A percentile compares a stretch with the other conserved stretches of the same genome.
These are phyloP conservation scores for Globisporangium rhizosaccharum DNA, from an alignment of 352 stramenopile species.

Conservation along the genomic window DNA sequence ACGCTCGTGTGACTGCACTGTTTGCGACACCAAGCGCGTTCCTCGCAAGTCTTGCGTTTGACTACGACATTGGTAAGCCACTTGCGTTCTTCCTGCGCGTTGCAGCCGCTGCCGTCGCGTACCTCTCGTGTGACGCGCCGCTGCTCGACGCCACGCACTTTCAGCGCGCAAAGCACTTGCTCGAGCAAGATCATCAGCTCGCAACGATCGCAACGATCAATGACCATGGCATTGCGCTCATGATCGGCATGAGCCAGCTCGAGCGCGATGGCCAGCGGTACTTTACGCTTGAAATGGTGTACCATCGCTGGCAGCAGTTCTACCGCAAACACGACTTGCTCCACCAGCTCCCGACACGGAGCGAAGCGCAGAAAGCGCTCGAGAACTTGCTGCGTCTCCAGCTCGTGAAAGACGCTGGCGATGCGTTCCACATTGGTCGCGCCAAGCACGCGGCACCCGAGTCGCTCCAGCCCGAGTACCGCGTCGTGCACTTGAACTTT, in stretches of 20 bases:
- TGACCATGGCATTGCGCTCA: conserved; percentile 60
- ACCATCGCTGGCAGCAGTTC: conserved; percentile 73
- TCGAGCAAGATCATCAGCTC: conserved; percentile 75
- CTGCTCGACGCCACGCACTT: conserved; percentile 44
- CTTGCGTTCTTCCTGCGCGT: conserved; percentile 64
- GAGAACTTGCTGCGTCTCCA: conserved; percentile 65
- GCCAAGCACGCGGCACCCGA: conserved; percentile 32
- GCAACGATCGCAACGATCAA: conserved; percentile 60
- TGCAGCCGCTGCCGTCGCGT: conserved; percentile 37
- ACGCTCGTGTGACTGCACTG: conserved; percentile 31
- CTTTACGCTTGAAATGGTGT: conserved; percentile 85
- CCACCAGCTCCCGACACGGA: conserved; percentile 49
- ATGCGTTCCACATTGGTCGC: conserved; percentile 65
- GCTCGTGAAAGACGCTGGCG: conserved; percentile 68
- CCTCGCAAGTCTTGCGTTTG: conserved; percentile 51
- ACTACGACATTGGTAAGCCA: conserved; percentile 74
- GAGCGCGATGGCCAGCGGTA: conserved; percentile 57
- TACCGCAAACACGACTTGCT: conserved; percentile 72
- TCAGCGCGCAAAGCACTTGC: conserved; percentile 36
- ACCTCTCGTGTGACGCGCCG: conserved; percentile 32
- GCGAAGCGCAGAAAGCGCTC: conserved; percentile 69
- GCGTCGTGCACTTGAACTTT: conserved; percentile 68
- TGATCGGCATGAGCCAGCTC: conserved; percentile 76
- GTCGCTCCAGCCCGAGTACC: conserved; percentile 69
- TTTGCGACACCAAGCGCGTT: conserved; percentile 30